Evolutionary conservation across 768 basidiomycete genomes (phyloP).

Genomic region (Mycena chlorophos): DNA sequence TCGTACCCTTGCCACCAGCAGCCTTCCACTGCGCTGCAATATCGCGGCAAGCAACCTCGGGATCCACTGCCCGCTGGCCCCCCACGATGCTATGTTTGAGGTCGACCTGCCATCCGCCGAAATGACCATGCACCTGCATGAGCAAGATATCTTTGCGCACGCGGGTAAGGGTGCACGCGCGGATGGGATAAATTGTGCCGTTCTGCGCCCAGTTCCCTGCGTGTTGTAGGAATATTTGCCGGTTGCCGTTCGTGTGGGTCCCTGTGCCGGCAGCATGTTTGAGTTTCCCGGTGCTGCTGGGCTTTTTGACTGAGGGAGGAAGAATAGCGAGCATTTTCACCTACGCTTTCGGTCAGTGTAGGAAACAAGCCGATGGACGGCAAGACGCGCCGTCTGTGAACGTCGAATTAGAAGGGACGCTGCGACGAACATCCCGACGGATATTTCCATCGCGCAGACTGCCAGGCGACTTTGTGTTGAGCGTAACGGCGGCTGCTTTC

Average conservation of each 20-base stretch:
- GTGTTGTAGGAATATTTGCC: constrained; percentile 18
- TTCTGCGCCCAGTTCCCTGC: constrained; percentile 16
- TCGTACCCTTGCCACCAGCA: constrained; percentile 15
- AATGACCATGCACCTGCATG: constrained; percentile 12
- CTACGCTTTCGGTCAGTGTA: not conserved
- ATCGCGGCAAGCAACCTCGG: constrained; percentile 10
- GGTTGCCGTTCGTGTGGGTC: too few relatives aligned
- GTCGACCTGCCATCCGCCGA: constrained; percentile 14
- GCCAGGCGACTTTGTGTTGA: constrained; percentile 7
- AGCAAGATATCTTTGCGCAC: constrained; percentile 10
- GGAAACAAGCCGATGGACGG: not conserved
- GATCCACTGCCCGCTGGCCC: not conserved
- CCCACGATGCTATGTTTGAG: constrained; percentile 5
- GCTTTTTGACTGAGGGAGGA: constrained; percentile 10
- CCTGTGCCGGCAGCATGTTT: too few relatives aligned
- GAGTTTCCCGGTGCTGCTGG: too few relatives aligned
- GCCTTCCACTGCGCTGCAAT: constrained; percentile 7
- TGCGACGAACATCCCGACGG: constrained; percentile 7
- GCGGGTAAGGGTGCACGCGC: constrained; percentile 18
- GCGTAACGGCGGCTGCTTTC: constrained; percentile 1
- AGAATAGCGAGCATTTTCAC: constrained; percentile 9
- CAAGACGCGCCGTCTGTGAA: constrained; percentile 16
- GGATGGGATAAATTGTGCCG: constrained; percentile 18
- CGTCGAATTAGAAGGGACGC: constrained; percentile 10
- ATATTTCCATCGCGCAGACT: constrained; percentile 17